phyloP scores from a whole-genome alignment of 1,139 yeast species.

The Candida pseudoviswanathii region DNA sequence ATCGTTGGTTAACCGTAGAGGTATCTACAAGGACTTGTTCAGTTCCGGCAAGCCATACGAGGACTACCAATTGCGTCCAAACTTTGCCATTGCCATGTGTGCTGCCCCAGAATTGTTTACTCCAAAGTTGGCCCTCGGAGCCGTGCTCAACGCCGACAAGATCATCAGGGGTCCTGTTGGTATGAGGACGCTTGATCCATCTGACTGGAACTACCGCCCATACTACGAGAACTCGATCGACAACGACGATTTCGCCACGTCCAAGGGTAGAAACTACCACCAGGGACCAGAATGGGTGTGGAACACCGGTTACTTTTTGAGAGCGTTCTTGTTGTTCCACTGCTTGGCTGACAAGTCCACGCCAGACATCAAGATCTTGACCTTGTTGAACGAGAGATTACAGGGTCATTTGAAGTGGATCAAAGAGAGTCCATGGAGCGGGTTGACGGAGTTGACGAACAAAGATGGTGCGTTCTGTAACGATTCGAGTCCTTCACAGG shows the following conservation, averaged over 20 bases:
- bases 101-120: constrained; percentile 92
- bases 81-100: constrained; percentile 87
- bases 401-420: constrained; percentile 72
- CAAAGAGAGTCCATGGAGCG: constrained; percentile 82
- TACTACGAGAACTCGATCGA: constrained; percentile 82
- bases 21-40: constrained; percentile 88
- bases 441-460: constrained; percentile 88
- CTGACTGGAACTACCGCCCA: constrained; percentile 89
- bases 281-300: constrained; percentile 99
- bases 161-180: constrained; percentile 87
- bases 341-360: constrained; percentile 23
- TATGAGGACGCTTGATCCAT: constrained; percentile 88
- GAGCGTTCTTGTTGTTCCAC: constrained; percentile 69
- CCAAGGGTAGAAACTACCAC: constrained; percentile 95
- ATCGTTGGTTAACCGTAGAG: constrained; percentile 77
- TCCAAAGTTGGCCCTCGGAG: constrained; percentile 57
- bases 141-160: constrained; percentile 71
- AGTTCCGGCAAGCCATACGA: constrained; percentile 83
- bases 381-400: constrained; percentile 55
- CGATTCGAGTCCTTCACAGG: constrained; percentile 95
- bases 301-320: constrained; percentile 82
- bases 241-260: constrained; percentile 82
- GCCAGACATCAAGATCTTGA: constrained; percentile 36
- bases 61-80: constrained; percentile 91
- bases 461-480: constrained; percentile 77